These are phyloP conservation scores for Steccherinum ochraceum DNA, from an alignment of 768 basidiomycete genomes.

Conservation along the genomic window DNA sequence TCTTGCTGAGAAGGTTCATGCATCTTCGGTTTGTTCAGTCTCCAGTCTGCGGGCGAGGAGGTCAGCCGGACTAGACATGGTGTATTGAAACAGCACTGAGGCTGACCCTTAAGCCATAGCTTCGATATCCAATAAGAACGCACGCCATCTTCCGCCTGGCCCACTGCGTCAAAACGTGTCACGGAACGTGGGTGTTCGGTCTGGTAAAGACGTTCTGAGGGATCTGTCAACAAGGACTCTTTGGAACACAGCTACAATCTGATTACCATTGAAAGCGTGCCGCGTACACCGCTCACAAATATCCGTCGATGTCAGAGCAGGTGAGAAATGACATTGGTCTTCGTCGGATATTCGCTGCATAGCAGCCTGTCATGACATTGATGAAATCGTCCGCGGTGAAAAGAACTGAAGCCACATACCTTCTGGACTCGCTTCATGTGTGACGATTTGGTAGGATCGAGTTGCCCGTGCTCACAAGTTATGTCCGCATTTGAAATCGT, in stretches of 20 bases:
- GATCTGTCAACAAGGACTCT: not conserved
- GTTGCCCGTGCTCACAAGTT: conserved; percentile 52
- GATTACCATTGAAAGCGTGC: conserved; percentile 49
- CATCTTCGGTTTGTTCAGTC: conserved; percentile 67
- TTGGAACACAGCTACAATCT: conserved; percentile 1
- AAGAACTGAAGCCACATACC: conserved; percentile 28
- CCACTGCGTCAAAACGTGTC: conserved; percentile 48
- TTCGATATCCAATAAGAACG: conserved; percentile 71
- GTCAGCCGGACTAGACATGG: not conserved
- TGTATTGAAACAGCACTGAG: conserved; percentile 4
- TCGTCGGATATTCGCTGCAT: conserved; percentile 33
- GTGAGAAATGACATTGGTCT: conserved; percentile 41
- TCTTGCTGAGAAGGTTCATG: conserved; percentile 53
- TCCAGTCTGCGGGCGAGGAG: conserved; percentile 59
- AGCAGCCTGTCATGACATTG: conserved; percentile 30
- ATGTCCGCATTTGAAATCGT: conserved; percentile 37
- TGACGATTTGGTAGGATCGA: conserved; percentile 53
- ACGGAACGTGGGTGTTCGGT: conserved; percentile 62
- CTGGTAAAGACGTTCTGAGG: conserved; percentile 61
- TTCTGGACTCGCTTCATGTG: conserved; percentile 65
- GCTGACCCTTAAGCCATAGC: conserved; percentile 67
- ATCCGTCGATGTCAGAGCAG: conserved; percentile 40
- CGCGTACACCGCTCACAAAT: conserved; percentile 59
- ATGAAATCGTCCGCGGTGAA: not conserved
- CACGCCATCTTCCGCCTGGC: conserved; percentile 33